Percentiles rank a stretch among this genome's conserved stretches.
Conservation (phyloP, 495 filamentous ascomycete genomes). For the Margaritispora aquatica region DNA sequence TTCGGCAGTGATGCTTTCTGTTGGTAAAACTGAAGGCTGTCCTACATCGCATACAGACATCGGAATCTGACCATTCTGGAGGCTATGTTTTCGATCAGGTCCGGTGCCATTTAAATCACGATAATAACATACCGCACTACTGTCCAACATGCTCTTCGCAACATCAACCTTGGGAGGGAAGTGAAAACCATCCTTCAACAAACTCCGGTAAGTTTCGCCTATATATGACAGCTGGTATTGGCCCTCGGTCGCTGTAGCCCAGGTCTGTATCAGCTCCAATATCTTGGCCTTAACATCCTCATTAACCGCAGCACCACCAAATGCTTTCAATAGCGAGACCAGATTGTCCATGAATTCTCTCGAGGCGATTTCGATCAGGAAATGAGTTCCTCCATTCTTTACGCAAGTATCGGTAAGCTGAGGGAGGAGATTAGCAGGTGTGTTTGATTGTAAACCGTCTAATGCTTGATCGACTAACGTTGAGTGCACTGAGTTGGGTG, state of each 20-base stretch:
- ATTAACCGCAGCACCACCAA: conserved; percentile 70
- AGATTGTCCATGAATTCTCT: conserved; percentile 98
- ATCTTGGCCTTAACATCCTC: conserved; percentile 83
- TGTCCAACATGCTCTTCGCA: conserved; percentile 92
- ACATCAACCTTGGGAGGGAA: conserved; percentile 88
- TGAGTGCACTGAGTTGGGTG: conserved; percentile 85
- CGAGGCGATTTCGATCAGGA: conserved; percentile 89
- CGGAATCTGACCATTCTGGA: conserved; percentile 95
- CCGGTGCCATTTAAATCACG: neutral
- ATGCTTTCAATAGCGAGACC: conserved; percentile 77
- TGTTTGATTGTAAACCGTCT: neutral
- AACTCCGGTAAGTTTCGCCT: conserved; percentile 71
- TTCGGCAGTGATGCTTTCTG: conserved; percentile 94
- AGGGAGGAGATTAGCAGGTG: neutral
- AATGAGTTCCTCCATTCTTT: conserved; percentile 97
- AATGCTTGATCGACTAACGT: conserved; percentile 42
- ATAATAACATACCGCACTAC: conserved; percentile 78
- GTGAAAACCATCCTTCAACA: conserved; percentile 78
- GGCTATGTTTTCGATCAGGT: conserved; percentile 50
- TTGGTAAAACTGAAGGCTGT: conserved; percentile 96
- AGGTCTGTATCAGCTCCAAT: conserved; percentile 85
- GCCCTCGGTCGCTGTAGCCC: conserved; percentile 86
- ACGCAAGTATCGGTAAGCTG: conserved; percentile 92
- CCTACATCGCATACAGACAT: conserved; percentile 97
- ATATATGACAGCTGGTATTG: conserved; percentile 80